Evolutionary conservation across 1,139 yeast genomes (phyloP).

Genomic region (Blastobotrys apis): DNA sequence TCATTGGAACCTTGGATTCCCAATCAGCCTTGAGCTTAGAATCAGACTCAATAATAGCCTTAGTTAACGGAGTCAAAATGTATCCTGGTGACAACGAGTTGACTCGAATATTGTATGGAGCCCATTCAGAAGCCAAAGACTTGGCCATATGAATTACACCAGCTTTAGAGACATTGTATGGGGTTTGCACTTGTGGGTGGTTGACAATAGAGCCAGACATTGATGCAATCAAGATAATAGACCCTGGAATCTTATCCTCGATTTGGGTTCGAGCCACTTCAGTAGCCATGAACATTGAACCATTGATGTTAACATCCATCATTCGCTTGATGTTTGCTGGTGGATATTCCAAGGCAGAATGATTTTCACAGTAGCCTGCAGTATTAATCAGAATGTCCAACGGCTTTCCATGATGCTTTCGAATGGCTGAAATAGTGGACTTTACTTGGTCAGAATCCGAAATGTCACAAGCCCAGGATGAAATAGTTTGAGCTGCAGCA

Average conservation of each 20-base stretch:
- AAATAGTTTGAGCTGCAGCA: slow-evolving; percentile 31
- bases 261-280: slow-evolving; percentile 67
- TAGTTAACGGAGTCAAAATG: slow-evolving; percentile 62
- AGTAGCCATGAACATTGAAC: slow-evolving; percentile 65
- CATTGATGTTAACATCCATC: slow-evolving; percentile 69
- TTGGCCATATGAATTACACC: slow-evolving; percentile 75
- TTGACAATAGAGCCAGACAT: slow-evolving; percentile 84
- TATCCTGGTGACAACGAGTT: slow-evolving; percentile 81
- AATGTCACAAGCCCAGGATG: slow-evolving; percentile 75
- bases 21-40: slow-evolving; percentile 50
- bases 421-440: slow-evolving; percentile 45
- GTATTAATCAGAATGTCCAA: slow-evolving; percentile 67
- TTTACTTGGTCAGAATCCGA: slow-evolving; percentile 63
- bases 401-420: slow-evolving; percentile 53
- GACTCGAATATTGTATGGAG: slow-evolving; percentile 68
- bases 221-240: slow-evolving; percentile 72
- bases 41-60: slow-evolving; percentile 52
- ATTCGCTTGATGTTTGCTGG: slow-evolving; percentile 63
- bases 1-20: slow-evolving; percentile 66
- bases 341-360: slow-evolving; percentile 74
- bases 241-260: slow-evolving; percentile 47
- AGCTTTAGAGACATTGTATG: slow-evolving; percentile 83
- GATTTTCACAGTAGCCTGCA: slow-evolving; percentile 82
- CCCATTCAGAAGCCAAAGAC: slow-evolving; percentile 84
- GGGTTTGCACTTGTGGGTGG: slow-evolving; percentile 79